Evolutionary conservation across 2,329 filamentous ascomycete genomes (phyloP), one percentile per base, ranked within the genome.

Genomic region (Fusarium sterilihyphosum): DNA sequence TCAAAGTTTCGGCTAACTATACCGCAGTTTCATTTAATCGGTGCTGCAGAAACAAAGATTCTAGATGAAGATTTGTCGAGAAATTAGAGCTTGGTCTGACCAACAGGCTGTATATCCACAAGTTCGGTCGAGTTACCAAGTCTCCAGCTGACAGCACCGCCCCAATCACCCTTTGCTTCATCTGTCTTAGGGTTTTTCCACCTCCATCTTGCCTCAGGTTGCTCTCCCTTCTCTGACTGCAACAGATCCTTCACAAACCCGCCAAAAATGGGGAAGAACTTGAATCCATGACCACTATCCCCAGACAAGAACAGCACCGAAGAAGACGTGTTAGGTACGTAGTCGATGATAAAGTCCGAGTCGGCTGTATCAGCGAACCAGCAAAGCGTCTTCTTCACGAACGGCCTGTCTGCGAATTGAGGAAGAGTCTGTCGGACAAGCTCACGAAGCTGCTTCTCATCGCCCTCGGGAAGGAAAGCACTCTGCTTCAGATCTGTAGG

Each of bases 321-420:
- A 2, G 84, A 85, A 5, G 81, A 80, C 3, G 84, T 87, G 2
- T 82, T 78, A 0, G 89, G 89, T 2, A 91, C 86, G 61, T 85
- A 88, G 76, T 92, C 90, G 49, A 92, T 85, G 56, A 90, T 85
- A 71, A 86, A 92, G 53, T 92, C 88, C 1, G 88, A 90, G 74
- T 91, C 88, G 13, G 80, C 83, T 0, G 89, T 89, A 74, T 92
- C 90, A 2, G 89, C 88, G 68, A 89, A 90, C 90, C 90, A 92
- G 77, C 90, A 92, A n/a, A 92, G 79, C 3, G 84, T 85, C 75
- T 86, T 86, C 37, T 86, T 82, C 5, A 91, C 85, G n/a, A 92
- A 82, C 0, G 89, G 89, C 7, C 90, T 78, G 22, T 89, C 84
- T 0, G 86, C 85, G 26, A 91, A 82, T 47, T 81, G 81, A 0